Conservation (phyloP, 2,329 filamentous ascomycete genomes). For the Arthrobotrys sphaeroides region DNA sequence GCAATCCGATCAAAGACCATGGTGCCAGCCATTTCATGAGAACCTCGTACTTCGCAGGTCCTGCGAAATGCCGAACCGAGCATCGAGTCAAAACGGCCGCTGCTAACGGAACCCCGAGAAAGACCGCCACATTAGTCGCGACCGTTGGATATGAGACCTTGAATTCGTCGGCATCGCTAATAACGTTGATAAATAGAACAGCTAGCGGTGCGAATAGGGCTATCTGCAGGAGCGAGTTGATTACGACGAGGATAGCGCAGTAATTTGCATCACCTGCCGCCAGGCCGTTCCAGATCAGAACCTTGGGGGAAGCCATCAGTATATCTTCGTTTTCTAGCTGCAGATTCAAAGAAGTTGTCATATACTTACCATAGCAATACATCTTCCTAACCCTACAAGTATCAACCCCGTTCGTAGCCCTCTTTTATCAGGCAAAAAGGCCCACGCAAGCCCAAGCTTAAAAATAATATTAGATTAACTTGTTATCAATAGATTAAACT, state of each 20-base stretch:
- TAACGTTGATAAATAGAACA: constrained; percentile 74
- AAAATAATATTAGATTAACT: not conserved
- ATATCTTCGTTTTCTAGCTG: not conserved
- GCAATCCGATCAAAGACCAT: constrained; percentile 79
- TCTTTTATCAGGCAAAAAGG: constrained; percentile 70
- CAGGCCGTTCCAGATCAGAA: constrained; percentile 79
- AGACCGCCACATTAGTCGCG: constrained; percentile 82
- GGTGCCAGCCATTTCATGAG: constrained; percentile 78
- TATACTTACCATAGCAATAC: constrained; percentile 80
- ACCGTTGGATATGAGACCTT: constrained; percentile 71
- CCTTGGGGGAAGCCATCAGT: constrained; percentile 59
- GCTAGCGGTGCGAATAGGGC: constrained; percentile 76
- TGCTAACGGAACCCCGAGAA: constrained; percentile 82
- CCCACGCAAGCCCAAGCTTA: constrained; percentile 72
- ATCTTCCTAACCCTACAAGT: constrained; percentile 82
- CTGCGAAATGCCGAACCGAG: constrained; percentile 66
- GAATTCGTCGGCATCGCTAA: constrained; percentile 57
- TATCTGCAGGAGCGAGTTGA: constrained; percentile 80
- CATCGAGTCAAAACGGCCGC: constrained; percentile 82
- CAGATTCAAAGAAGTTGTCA: not conserved
- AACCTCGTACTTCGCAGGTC: constrained; percentile 72
- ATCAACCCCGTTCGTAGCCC: constrained; percentile 74
- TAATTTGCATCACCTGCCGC: constrained; percentile 82
- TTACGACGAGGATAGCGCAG: constrained; percentile 79
- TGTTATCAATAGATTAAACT: not conserved